These are phyloP conservation scores for Pythium rhizo-oryzae DNA, from an alignment of 352 stramenopile species.

Conservation along the genomic window DNA sequence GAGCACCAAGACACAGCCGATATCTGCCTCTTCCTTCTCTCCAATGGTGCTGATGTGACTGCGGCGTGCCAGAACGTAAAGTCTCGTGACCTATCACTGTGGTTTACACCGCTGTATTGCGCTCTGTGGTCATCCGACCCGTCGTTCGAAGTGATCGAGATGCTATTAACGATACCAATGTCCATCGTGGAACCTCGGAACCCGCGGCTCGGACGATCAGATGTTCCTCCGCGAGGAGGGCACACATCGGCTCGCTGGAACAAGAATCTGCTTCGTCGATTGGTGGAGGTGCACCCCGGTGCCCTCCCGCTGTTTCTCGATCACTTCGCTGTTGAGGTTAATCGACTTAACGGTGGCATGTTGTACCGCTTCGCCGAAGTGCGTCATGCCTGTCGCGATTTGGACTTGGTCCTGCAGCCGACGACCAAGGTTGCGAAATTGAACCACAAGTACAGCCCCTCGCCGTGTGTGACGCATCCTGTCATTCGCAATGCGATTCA, in stretches of 20 bases:
- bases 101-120: conserved; percentile 51
- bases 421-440: conserved; percentile 17
- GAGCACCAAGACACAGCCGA: conserved; percentile 39
- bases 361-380: conserved; percentile 50
- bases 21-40: conserved; percentile 44
- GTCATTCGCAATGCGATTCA: conserved; percentile 54
- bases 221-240: conserved; percentile 14
- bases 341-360: conserved; percentile 52
- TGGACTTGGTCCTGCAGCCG: not conserved
- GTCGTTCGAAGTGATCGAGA: conserved; percentile 51
- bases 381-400: conserved; percentile 12
- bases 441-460: conserved; percentile 35
- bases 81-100: conserved; percentile 34
- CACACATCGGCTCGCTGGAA: conserved; percentile 37
- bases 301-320: conserved; percentile 48
- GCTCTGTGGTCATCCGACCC: conserved; percentile 40
- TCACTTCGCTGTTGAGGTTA: conserved; percentile 49
- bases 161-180: conserved; percentile 45
- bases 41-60: conserved; percentile 43
- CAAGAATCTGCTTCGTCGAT: conserved; percentile 37
- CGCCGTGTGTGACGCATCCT: conserved; percentile 47
- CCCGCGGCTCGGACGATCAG: conserved; percentile 36
- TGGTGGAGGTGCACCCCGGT: conserved; percentile 43
- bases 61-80: conserved; percentile 47
- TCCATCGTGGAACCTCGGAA: conserved; percentile 48